A percentile compares a stretch with the other conserved stretches of the same genome.
phyloP scores from a whole-genome alignment of 805 yeast species.

The Brettanomyces custersianus region DNA sequence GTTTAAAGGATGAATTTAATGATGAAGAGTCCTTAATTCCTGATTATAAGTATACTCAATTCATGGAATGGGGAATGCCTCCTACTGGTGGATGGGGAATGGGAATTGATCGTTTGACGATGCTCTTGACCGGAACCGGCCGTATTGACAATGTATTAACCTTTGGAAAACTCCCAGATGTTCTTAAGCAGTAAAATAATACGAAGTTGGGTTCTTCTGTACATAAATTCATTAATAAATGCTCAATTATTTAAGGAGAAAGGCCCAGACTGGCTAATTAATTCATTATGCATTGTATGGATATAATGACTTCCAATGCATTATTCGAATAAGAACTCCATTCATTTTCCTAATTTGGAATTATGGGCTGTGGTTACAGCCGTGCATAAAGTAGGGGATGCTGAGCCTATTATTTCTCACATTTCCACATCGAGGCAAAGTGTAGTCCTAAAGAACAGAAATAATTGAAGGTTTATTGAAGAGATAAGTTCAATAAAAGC shows the following conservation, averaged over 20 bases:
- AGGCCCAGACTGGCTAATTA: background rate
- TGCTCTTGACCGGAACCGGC: constrained; percentile 57
- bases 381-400: too few species aligned
- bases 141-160: constrained; percentile 70
- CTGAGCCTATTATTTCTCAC: too few species aligned
- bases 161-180: constrained; percentile 70
- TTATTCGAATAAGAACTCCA: too few species aligned
- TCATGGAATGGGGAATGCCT: constrained; percentile 90
- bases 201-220: too few species aligned
- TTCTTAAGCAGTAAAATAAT: constrained; percentile 40
- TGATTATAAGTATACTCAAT: constrained; percentile 60
- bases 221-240: background rate
- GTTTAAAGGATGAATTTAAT: constrained; percentile 33
- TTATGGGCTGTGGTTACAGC: too few species aligned
- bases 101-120: constrained; percentile 82
- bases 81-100: constrained; percentile 99
- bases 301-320: too few species aligned
- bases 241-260: background rate
- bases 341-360: too few species aligned
- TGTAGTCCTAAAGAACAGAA: too few species aligned
- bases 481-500: too few species aligned
- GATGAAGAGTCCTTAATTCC: constrained; percentile 63
- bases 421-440: too few species aligned
- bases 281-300: too few species aligned
- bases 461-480: too few species aligned